Evolutionary conservation across 805 yeast genomes (phyloP).

Genomic region (Candida ulmi): DNA sequence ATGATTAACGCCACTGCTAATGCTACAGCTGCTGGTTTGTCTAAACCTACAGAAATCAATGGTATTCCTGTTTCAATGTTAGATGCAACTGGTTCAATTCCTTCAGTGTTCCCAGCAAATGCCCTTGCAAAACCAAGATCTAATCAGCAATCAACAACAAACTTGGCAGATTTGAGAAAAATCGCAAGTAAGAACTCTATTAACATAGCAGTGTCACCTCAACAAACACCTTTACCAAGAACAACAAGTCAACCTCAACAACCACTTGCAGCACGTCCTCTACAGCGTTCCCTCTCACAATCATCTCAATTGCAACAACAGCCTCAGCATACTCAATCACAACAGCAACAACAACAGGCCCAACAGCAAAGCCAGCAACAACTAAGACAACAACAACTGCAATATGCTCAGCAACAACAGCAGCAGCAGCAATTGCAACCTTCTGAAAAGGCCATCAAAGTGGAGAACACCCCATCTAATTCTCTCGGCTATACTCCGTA

Average conservation of each 20-base stretch:
- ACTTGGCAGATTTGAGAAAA: slow-evolving; percentile 10
- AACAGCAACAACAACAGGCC: slow-evolving; percentile 1
- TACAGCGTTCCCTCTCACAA: neutral
- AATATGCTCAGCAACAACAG: slow-evolving; percentile 5
- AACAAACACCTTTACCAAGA: neutral
- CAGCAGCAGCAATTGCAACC: neutral
- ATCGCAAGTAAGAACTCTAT: slow-evolving; percentile 14
- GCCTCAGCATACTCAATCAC: neutral
- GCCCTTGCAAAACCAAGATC: neutral
- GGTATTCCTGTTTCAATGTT: slow-evolving; percentile 69
- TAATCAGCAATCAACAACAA: neutral
- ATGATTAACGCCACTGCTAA: slow-evolving; percentile 53
- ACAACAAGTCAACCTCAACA: neutral
- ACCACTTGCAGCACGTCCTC: neutral
- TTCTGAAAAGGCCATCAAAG: slow-evolving; percentile 1
- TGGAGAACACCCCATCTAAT: neutral
- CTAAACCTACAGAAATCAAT: slow-evolving; percentile 53
- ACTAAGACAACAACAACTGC: slow-evolving; percentile 3
- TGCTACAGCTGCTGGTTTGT: slow-evolving; percentile 50
- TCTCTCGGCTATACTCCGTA: slow-evolving; percentile 4
- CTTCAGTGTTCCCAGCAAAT: slow-evolving; percentile 1
- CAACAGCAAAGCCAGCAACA: neutral
- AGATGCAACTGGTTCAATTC: slow-evolving; percentile 72
- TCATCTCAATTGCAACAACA: neutral
- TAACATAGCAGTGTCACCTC: neutral